phyloP scores from a whole-genome alignment of 768 basidiomycete genomes.

The Baorangia bicolor region DNA sequence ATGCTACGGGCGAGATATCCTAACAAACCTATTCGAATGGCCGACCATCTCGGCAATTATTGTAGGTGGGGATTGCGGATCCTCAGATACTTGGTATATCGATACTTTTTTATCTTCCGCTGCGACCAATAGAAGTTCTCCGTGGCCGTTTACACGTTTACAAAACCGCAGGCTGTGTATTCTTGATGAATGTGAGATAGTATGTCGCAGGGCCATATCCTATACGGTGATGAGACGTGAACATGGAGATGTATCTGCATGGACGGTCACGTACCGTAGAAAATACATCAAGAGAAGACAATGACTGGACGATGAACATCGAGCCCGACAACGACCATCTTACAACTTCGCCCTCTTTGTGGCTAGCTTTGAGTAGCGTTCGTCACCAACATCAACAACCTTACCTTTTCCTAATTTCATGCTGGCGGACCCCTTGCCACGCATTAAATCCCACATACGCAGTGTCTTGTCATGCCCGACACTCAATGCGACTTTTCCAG shows the following conservation, averaged over 20 bases:
- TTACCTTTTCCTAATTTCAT: conserved; percentile 86
- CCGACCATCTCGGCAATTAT: conserved; percentile 76
- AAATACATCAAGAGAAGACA: conserved; percentile 78
- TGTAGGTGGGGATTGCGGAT: conserved; percentile 45
- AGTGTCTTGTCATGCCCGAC: conserved; percentile 88
- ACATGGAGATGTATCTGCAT: background rate
- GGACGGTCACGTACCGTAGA: conserved; percentile 51
- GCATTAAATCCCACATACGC: conserved; percentile 99
- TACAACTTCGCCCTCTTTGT: conserved; percentile 86
- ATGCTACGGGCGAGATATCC: background rate
- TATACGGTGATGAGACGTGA: conserved; percentile 29
- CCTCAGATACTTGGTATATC: conserved; percentile 61
- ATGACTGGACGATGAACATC: conserved; percentile 77
- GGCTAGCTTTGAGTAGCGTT: background rate
- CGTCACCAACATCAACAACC: conserved; percentile 7
- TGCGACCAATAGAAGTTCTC: conserved; percentile 75
- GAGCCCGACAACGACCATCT: conserved; percentile 81
- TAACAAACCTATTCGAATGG: conserved; percentile 75
- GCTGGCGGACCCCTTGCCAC: conserved; percentile 87
- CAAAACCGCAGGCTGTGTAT: conserved; percentile 84
- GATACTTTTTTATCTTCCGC: conserved; percentile 91
- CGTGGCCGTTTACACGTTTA: conserved; percentile 50
- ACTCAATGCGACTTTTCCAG: conserved; percentile 86
- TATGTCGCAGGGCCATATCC: conserved; percentile 78
- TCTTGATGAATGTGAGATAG: conserved; percentile 74